A percentile compares a stretch with the other conserved stretches of the same genome.
These are phyloP conservation scores for Mariannaea sp. DNA, from an alignment of 2,329 filamentous ascomycete species.

Conservation along the genomic window DNA sequence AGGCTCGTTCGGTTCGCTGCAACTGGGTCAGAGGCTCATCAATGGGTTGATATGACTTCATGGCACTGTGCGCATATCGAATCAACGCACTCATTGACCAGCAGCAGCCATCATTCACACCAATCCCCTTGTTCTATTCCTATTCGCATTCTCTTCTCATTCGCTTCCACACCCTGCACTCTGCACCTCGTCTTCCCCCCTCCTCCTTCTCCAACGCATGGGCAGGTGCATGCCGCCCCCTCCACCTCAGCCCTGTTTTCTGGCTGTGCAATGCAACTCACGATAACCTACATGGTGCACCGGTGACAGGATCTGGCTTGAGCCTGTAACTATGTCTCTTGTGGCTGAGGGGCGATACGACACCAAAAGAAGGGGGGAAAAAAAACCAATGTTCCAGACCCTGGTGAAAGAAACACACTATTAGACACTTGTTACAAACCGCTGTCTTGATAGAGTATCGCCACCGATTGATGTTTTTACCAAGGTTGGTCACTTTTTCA, in stretches of 20 bases:
- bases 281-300: no score
- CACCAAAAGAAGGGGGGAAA: no score
- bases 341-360: constrained; percentile 13
- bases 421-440: no score
- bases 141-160: no score
- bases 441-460: no score
- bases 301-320: no score
- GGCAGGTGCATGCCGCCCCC: constrained; percentile 28
- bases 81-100: not conserved
- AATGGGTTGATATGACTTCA: not conserved
- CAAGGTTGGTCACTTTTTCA: no score
- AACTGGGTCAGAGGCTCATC: not conserved
- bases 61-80: not conserved
- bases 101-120: not conserved
- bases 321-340: constrained; percentile 16
- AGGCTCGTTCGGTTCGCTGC: no score
- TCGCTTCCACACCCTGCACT: constrained; percentile 4
- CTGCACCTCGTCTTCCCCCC: constrained; percentile 1
- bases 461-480: no score
- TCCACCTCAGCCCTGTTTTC: constrained; percentile 38
- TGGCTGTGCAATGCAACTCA: constrained; percentile 33
- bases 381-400: constrained; percentile 7
- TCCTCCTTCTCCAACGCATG: constrained; percentile 2
- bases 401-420: no score
- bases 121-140: constrained; percentile 4